Percentiles rank a stretch among this genome's conserved stretches.
phyloP scores from a whole-genome alignment of 208 protist genomes.

The Acanthamoeba quina region DNA sequence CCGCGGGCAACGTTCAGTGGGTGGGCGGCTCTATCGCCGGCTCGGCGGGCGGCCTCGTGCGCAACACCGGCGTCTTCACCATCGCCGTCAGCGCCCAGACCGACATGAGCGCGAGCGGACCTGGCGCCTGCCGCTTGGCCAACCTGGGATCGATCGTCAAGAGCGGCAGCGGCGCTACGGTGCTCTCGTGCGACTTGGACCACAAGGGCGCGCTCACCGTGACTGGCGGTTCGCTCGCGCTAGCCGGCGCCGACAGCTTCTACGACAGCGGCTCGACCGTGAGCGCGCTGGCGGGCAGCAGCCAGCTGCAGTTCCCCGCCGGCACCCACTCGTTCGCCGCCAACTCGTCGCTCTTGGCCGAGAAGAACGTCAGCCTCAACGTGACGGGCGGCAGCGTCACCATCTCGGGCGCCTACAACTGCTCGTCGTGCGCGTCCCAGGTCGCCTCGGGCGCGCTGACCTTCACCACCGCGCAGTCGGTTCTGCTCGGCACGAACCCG shows the following conservation, averaged over 20 bases:
- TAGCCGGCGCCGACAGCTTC: constrained; percentile 39
- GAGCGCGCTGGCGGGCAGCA: background rate
- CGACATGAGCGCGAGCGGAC: background rate
- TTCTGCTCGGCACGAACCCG: background rate
- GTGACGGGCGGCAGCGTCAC: background rate
- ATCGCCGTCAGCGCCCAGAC: background rate
- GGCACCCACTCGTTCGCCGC: constrained; percentile 14
- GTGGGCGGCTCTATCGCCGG: constrained; percentile 9
- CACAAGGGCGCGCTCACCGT: constrained; percentile 53
- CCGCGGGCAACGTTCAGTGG: background rate
- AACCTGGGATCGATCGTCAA: constrained; percentile 56
- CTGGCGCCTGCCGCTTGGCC: constrained; percentile 25
- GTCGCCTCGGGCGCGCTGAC: background rate
- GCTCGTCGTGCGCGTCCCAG: background rate
- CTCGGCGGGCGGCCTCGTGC: background rate
- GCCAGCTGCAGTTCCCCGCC: constrained; percentile 1
- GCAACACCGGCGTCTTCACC: constrained; percentile 36
- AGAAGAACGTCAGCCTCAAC: background rate
- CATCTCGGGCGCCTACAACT: constrained; percentile 31
- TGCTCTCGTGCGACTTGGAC: constrained; percentile 42
- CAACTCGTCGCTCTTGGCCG: constrained; percentile 25
- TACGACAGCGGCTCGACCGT: constrained; percentile 30
- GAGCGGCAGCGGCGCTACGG: background rate
- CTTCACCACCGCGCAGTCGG: background rate
- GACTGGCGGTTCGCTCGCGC: constrained; percentile 1